Evolutionary conservation across 2,329 filamentous ascomycete genomes (phyloP).

Genomic region (Dothideomycetes sp.): DNA sequence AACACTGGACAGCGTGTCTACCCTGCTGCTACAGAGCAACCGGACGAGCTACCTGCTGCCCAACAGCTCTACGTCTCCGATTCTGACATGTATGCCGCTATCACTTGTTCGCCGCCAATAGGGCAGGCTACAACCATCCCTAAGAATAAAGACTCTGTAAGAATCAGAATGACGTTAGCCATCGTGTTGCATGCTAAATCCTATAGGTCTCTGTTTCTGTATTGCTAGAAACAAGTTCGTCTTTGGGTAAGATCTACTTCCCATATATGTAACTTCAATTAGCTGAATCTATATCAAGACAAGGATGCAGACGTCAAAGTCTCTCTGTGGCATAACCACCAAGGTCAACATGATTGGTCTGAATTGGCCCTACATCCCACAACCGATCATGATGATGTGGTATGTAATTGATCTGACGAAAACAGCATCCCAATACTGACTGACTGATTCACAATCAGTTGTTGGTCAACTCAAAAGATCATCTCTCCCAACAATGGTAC

Average conservation of each 20-base stretch:
- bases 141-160: conserved; percentile 30
- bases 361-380: conserved; percentile 46
- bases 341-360: conserved; percentile 47
- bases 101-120: conserved; percentile 61
- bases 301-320: conserved; percentile 61
- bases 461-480: conserved; percentile 9
- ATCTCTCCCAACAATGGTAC: conserved; percentile 44
- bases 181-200: not conserved
- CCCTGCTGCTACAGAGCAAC: conserved; percentile 23
- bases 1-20: conserved; percentile 28
- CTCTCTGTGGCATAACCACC: conserved; percentile 63
- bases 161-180: too few species aligned
- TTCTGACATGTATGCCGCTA: conserved; percentile 40
- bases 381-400: conserved; percentile 20
- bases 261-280: not conserved
- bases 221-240: conserved; percentile 55
- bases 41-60: conserved; percentile 26
- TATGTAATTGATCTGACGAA: conserved; percentile 15
- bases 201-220: conserved; percentile 53
- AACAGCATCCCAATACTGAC: conserved; percentile 7
- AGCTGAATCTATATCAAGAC: too few species aligned
- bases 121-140: conserved; percentile 61
- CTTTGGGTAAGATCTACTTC: not conserved
- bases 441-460: conserved; percentile 6
- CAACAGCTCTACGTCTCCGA: conserved; percentile 12